These are phyloP conservation scores for Schizonepeta tenuifolia DNA, from an alignment of 257 asterid genomes.

Conservation along the genomic window DNA sequence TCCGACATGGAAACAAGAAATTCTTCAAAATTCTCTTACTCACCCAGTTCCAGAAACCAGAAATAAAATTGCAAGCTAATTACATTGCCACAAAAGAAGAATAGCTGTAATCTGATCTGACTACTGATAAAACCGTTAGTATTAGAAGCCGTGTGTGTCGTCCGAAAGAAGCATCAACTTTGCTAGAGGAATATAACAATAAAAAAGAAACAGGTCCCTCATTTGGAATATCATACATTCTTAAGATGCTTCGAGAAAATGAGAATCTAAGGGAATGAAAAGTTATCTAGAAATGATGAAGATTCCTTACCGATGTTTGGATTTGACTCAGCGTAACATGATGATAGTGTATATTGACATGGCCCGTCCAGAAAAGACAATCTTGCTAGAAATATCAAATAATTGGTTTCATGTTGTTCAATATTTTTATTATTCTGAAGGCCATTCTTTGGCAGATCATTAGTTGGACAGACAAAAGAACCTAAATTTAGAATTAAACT, in stretches of 20 bases:
- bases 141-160: no score
- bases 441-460: background rate
- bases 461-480: background rate
- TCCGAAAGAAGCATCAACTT: conserved; percentile 4
- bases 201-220: background rate
- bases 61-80: background rate
- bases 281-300: background rate
- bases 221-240: conserved; percentile 8
- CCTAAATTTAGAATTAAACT: background rate
- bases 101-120: no score
- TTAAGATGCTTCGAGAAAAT: conserved; percentile 8
- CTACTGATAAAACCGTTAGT: no score
- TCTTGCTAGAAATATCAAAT: background rate
- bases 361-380: conserved; percentile 15
- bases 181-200: conserved; percentile 1
- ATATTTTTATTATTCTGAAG: background rate
- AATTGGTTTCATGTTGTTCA: background rate
- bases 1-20: background rate
- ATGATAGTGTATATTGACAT: conserved; percentile 10
- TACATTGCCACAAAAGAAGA: background rate
- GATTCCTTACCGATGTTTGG: background rate
- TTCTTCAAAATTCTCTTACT: background rate
- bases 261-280: conserved; percentile 3
- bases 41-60: background rate
- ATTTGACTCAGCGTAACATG: conserved; percentile 4